Evolutionary conservation across 257 asterid species (phyloP).

Genomic region (Nicotiana otophora): DNA sequence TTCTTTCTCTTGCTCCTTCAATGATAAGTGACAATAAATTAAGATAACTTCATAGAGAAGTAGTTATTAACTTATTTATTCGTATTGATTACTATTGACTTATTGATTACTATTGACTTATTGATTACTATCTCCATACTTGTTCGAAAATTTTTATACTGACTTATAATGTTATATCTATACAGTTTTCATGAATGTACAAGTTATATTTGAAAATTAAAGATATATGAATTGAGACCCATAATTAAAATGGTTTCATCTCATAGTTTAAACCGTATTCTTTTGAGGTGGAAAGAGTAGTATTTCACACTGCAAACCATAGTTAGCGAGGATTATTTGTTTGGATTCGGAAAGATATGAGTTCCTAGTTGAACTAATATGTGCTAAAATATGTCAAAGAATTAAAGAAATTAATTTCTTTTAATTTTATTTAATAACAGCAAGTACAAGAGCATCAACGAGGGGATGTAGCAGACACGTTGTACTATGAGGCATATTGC

Average conservation of each 20-base stretch:
- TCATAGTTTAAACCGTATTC: neutral
- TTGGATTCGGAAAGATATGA: too few relatives aligned
- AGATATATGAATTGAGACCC: neutral
- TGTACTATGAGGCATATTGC: slow-evolving; percentile 28
- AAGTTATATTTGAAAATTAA: too few relatives aligned
- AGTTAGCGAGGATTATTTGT: neutral
- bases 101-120: too few relatives aligned
- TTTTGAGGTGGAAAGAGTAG: neutral
- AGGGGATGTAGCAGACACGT: slow-evolving; percentile 22
- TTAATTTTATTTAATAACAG: neutral
- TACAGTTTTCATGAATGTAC: too few relatives aligned
- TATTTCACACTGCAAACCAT: neutral
- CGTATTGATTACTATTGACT: too few relatives aligned
- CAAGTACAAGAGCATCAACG: slow-evolving; percentile 16
- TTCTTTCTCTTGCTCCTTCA: neutral
- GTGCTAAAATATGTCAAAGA: too few relatives aligned
- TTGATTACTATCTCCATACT: too few relatives aligned
- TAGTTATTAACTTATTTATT: too few relatives aligned
- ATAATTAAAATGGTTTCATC: neutral
- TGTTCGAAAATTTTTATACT: too few relatives aligned
- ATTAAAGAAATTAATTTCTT: too few relatives aligned
- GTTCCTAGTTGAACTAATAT: too few relatives aligned
- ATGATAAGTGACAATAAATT: neutral
- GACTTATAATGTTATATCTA: too few relatives aligned
- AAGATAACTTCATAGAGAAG: neutral